Evolutionary conservation across 306 rosid species (phyloP).

Genomic region (Ceratonia siliqua): DNA sequence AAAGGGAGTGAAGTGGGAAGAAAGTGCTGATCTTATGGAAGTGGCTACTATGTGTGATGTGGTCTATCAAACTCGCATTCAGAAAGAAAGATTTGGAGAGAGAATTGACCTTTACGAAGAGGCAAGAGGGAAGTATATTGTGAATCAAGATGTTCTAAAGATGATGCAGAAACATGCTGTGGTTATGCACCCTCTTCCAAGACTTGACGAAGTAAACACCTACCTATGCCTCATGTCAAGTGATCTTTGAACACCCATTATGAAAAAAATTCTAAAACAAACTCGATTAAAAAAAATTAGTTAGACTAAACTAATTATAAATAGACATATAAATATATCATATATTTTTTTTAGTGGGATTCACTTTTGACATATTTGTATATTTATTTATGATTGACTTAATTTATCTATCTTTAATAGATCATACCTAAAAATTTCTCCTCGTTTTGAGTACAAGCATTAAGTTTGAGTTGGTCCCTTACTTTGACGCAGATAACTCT

Average conservation of each 20-base stretch:
- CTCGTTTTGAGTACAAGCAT: no score
- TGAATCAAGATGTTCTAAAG: constrained; percentile 56
- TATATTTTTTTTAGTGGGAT: constrained; percentile 20
- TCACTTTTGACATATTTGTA: no score
- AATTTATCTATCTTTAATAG: no score
- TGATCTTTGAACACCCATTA: no score
- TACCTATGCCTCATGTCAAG: no score
- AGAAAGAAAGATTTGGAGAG: constrained; percentile 80
- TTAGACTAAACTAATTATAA: no score
- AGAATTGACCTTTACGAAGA: constrained; percentile 75
- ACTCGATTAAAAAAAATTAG: no score
- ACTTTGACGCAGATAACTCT: constrained; percentile 63
- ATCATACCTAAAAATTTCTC: constrained; percentile 40
- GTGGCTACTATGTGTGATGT: constrained; percentile 83
- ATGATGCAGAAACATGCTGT: constrained; percentile 80
- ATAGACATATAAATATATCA: no score
- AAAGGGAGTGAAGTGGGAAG: constrained; percentile 77
- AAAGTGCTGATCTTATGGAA: constrained; percentile 77
- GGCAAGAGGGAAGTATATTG: constrained; percentile 89
- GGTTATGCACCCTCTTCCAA: constrained; percentile 93
- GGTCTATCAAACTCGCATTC: constrained; percentile 91
- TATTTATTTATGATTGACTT: no score
- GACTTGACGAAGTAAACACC: constrained; percentile 83
- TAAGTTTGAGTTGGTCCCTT: no score
- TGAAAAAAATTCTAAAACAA: no score